Percentiles rank a stretch among this genome's conserved stretches.
These are phyloP conservation scores for Starmerella lactis-condensi DNA, from an alignment of 805 yeast species.

Conservation along the genomic window DNA sequence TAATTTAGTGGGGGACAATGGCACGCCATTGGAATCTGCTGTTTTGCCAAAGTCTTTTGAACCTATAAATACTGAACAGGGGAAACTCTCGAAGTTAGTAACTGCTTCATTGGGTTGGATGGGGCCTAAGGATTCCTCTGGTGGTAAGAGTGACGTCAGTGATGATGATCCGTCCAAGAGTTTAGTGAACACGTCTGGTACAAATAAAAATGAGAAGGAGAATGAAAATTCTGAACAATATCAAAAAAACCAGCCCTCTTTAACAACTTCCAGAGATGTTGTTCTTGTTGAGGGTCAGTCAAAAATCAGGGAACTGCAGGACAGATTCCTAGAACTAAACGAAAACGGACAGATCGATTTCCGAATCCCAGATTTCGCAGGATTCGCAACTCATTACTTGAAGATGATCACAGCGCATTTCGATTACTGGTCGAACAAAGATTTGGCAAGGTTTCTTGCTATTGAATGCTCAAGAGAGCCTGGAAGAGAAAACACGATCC, in stretches of 20 bases:
- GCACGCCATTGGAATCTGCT: constrained; percentile 18
- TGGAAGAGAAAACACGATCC: constrained; percentile 18
- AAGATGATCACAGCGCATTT: constrained; percentile 78
- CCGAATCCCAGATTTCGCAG: constrained; percentile 35
- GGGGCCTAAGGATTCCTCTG: no score
- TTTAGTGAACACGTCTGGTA: no score
- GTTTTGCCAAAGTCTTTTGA: constrained; percentile 8
- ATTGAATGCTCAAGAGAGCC: constrained; percentile 22
- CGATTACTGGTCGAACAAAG: constrained; percentile 71
- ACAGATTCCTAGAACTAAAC: constrained; percentile 29
- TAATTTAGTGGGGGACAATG: constrained; percentile 8
- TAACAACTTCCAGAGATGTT: not conserved
- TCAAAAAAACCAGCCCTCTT: no score
- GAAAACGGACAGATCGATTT: constrained; percentile 73
- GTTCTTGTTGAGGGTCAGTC: constrained; percentile 2
- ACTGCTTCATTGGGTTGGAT: no score
- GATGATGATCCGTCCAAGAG: not conserved
- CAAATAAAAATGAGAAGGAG: no score
- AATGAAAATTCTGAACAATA: no score
- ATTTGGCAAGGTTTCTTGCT: constrained; percentile 47
- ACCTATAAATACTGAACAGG: not conserved
- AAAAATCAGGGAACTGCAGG: constrained; percentile 9
- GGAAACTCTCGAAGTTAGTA: no score
- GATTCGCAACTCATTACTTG: constrained; percentile 52
- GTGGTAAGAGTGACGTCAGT: no score